A percentile compares a stretch with the other conserved stretches of the same genome.
Evolutionary conservation across 331 rosid species (phyloP).

Genomic region (Saraca asoca): DNA sequence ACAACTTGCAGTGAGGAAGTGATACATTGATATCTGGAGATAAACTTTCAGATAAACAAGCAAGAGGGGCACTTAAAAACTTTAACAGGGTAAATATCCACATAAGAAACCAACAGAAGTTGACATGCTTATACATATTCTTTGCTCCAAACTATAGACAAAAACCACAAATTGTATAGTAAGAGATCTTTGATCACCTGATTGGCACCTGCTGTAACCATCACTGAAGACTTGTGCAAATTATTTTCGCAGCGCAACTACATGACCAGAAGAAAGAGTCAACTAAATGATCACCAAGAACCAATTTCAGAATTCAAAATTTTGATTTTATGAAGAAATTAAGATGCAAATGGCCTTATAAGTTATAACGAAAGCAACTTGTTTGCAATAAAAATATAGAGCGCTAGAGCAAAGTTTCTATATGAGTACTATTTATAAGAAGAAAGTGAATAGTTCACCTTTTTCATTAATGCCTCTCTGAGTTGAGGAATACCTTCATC

Average conservation of each 20-base stretch:
- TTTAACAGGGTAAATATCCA: background rate
- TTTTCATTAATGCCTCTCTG: constrained; percentile 60
- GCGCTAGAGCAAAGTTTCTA: background rate
- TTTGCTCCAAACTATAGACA: constrained; percentile 24
- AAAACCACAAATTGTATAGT: constrained; percentile 4
- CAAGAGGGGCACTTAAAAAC: constrained; percentile 12
- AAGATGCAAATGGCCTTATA: background rate
- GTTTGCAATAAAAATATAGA: background rate
- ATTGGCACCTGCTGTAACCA: constrained; percentile 99
- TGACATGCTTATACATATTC: background rate
- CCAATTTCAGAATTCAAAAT: constrained; percentile 7
- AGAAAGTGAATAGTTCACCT: constrained; percentile 51
- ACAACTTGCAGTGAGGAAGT: no score
- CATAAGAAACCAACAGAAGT: constrained; percentile 20
- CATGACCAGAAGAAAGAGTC: constrained; percentile 33
- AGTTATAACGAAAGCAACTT: background rate
- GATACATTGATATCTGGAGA: background rate
- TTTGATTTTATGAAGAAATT: background rate
- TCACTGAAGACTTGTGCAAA: constrained; percentile 81
- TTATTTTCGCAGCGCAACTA: constrained; percentile 81
- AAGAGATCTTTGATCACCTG: constrained; percentile 63
- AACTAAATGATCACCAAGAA: constrained; percentile 10
- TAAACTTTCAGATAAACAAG: constrained; percentile 4
- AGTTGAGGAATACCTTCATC: constrained; percentile 92
- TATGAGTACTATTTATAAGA: background rate